Conservation (phyloP, 2,329 filamentous ascomycete genomes). For the Apiospora sp. region DNA sequence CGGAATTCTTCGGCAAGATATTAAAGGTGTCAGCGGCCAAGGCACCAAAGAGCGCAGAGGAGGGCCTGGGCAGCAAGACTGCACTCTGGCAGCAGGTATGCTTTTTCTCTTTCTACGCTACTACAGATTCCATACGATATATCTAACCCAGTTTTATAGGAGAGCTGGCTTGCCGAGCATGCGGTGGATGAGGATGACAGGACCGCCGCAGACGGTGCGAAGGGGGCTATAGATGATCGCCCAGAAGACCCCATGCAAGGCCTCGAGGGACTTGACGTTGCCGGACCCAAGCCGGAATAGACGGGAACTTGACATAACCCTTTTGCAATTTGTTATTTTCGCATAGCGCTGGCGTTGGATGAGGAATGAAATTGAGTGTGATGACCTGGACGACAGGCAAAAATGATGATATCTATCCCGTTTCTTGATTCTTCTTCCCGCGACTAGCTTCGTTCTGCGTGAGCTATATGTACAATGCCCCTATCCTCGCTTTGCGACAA, state of each 20-base stretch:
- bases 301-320: slow-evolving; percentile 26
- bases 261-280: slow-evolving; percentile 90
- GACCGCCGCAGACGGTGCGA: slow-evolving; percentile 62
- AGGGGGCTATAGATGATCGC: slow-evolving; percentile 58
- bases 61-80: slow-evolving; percentile 90
- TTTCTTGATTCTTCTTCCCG: slow-evolving; percentile 16
- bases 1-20: slow-evolving; percentile 90
- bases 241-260: slow-evolving; percentile 94
- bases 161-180: slow-evolving; percentile 91
- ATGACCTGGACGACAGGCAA: slow-evolving; percentile 21
- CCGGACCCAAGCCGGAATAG: slow-evolving; percentile 84
- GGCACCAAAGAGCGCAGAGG: slow-evolving; percentile 85
- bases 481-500: slow-evolving; percentile 13
- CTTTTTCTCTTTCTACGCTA: slow-evolving; percentile 30
- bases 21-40: slow-evolving; percentile 94
- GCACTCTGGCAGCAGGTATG: slow-evolving; percentile 96
- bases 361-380: slow-evolving; percentile 31
- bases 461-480: slow-evolving; percentile 26
- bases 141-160: slow-evolving; percentile 61
- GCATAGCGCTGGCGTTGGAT: slow-evolving; percentile 45
- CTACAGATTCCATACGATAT: slow-evolving; percentile 5
- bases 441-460: slow-evolving; percentile 5
- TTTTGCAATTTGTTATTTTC: slow-evolving; percentile 24
- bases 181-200: slow-evolving; percentile 84
- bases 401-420: slow-evolving; percentile 18